Evolutionary conservation across 768 basidiomycete genomes (phyloP).

Genomic region (Mycena albidolilacea): DNA sequence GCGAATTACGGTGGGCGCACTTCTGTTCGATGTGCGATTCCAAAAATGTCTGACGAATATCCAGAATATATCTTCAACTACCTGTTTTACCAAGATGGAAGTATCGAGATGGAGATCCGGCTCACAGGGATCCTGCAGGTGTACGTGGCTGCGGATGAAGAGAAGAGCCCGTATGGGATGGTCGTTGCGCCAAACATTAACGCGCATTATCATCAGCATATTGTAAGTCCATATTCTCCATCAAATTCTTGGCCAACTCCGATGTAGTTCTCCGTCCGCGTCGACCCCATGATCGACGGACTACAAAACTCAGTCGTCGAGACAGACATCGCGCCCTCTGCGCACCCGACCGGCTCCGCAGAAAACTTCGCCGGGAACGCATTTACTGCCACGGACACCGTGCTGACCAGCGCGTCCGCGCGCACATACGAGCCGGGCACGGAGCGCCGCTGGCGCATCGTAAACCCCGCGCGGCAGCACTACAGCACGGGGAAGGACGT

Average conservation of each 20-base stretch:
- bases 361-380: constrained; percentile 91
- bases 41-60: constrained; percentile 1
- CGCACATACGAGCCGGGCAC: constrained; percentile 75
- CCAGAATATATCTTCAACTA: constrained; percentile 91
- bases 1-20: constrained; percentile 82
- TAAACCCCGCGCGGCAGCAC: constrained; percentile 79
- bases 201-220: constrained; percentile 90
- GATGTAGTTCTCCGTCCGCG: constrained; percentile 61
- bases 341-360: constrained; percentile 77
- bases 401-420: constrained; percentile 73
- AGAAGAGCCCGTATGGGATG: constrained; percentile 80
- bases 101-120: constrained; percentile 87
- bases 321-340: constrained; percentile 78
- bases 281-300: constrained; percentile 95
- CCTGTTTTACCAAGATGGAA: constrained; percentile 92
- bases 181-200: constrained; percentile 85
- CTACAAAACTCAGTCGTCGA: constrained; percentile 87
- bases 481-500: constrained; percentile 77
- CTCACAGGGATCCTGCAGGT: constrained; percentile 89
- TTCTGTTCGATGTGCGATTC: too few species aligned
- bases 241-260: not conserved
- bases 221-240: constrained; percentile 55
- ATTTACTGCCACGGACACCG: constrained; percentile 75
- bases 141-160: constrained; percentile 73
- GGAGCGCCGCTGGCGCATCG: constrained; percentile 88